Evolutionary conservation across 2,329 filamentous ascomycete species (phyloP).

Genomic region (Sordariomycetes sp.): DNA sequence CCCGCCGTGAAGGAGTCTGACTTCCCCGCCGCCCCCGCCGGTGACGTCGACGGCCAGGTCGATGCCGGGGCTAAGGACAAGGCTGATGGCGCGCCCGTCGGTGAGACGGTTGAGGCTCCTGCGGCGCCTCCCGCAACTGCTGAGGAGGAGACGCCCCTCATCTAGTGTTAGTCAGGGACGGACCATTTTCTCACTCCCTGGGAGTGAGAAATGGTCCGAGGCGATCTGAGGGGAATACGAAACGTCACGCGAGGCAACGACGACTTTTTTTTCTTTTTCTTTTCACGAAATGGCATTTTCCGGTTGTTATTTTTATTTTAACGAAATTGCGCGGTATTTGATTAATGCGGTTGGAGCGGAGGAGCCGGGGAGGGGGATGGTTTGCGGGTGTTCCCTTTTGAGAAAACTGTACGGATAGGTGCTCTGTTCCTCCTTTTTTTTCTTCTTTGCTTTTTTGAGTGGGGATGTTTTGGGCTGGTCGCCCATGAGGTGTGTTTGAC

Average conservation of each 20-base stretch:
- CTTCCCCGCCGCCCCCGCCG: neutral
- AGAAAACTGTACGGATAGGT: neutral
- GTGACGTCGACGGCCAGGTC: neutral
- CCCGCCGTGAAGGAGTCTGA: neutral
- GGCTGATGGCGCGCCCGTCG: neutral
- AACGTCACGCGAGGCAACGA: conserved; percentile 1
- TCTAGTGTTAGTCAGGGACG: neutral
- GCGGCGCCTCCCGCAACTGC: no score
- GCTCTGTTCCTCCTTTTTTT: neutral
- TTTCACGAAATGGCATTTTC: conserved; percentile 3
- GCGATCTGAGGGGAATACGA: neutral
- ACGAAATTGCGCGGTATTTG: conserved; percentile 1
- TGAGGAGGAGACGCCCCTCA: neutral
- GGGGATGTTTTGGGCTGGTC: neutral
- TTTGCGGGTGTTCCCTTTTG: neutral
- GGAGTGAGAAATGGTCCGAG: neutral
- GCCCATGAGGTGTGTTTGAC: neutral
- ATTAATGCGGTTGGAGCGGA: neutral
- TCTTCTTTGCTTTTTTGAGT: neutral
- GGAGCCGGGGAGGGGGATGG: neutral
- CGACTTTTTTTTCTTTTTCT: no score
- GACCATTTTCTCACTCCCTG: neutral
- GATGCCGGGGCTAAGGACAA: neutral
- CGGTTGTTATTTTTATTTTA: conserved; percentile 1
- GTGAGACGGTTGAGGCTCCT: no score